These are phyloP conservation scores for Salvia hispanica DNA, from an alignment of 257 asterid genomes.

Conservation along the genomic window DNA sequence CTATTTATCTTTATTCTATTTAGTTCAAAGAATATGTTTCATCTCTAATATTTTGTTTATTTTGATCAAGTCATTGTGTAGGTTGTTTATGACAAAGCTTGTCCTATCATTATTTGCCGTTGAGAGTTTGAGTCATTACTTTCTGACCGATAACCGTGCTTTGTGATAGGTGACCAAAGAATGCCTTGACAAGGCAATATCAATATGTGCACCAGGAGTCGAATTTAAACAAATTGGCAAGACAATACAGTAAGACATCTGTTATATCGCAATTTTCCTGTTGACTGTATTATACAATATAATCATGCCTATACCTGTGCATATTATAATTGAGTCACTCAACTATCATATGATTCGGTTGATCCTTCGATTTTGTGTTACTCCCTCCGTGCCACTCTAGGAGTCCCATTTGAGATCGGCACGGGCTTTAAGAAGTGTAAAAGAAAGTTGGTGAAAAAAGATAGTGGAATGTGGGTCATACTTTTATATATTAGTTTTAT, in stretches of 20 bases:
- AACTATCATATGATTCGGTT: not conserved
- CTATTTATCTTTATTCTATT: constrained; percentile 13
- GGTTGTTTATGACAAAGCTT: constrained; percentile 24
- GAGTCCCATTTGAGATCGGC: no score
- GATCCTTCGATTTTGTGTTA: not conserved
- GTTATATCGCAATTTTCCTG: constrained; percentile 21
- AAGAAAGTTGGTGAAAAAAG: no score
- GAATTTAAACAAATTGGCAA: constrained; percentile 82
- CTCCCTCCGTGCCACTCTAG: no score
- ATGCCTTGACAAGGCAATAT: constrained; percentile 79
- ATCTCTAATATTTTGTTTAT: not conserved
- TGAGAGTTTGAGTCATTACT: constrained; percentile 15
- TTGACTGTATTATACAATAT: not conserved
- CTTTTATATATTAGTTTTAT: no score
- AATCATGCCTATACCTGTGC: not conserved
- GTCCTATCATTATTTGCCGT: constrained; percentile 1
- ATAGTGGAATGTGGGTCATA: no score
- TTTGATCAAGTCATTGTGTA: not conserved
- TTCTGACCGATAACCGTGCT: constrained; percentile 21
- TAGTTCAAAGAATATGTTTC: constrained; percentile 9
- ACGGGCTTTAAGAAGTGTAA: no score
- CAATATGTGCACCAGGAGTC: constrained; percentile 90
- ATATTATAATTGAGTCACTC: not conserved
- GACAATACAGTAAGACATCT: constrained; percentile 77
- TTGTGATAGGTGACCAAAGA: constrained; percentile 78